phyloP scores from a whole-genome alignment of 2,329 filamentous ascomycete species.

The Fusarium secorum region DNA sequence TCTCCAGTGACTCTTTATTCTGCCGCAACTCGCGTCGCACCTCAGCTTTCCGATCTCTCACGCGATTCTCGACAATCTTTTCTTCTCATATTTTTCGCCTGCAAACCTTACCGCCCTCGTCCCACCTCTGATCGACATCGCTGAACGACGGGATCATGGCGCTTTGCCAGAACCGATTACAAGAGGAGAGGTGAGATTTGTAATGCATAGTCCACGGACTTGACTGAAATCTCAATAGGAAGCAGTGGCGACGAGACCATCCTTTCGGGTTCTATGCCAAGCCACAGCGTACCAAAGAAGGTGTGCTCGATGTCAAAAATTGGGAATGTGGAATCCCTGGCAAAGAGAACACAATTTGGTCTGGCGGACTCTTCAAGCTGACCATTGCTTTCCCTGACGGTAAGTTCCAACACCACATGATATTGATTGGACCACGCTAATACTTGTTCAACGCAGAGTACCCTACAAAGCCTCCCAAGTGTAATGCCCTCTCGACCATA shows the following conservation, averaged over 20 bases:
- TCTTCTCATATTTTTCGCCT: constrained; percentile 10
- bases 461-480: constrained; percentile 98
- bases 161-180: constrained; percentile 85
- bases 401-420: constrained; percentile 52
- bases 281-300: constrained; percentile 79
- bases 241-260: constrained; percentile 96
- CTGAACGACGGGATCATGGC: constrained; percentile 67
- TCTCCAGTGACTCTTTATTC: not conserved
- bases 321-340: constrained; percentile 98
- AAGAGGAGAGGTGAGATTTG: constrained; percentile 79
- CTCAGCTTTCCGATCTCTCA: constrained; percentile 7
- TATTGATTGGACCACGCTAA: constrained; percentile 16
- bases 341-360: constrained; percentile 97
- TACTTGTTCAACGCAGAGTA: constrained; percentile 71
- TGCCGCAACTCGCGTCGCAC: not conserved
- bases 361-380: constrained; percentile 95
- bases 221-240: constrained; percentile 61
- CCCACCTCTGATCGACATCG: not conserved
- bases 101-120: constrained; percentile 4
- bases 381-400: constrained; percentile 93
- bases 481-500: constrained; percentile 60
- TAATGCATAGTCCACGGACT: not conserved
- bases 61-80: constrained; percentile 8
- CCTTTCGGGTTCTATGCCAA: constrained; percentile 98
- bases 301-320: constrained; percentile 87